A percentile compares a stretch with the other conserved stretches of the same genome.
phyloP scores from a whole-genome alignment of 148 eudicot species.

The Rhododendron molle region DNA sequence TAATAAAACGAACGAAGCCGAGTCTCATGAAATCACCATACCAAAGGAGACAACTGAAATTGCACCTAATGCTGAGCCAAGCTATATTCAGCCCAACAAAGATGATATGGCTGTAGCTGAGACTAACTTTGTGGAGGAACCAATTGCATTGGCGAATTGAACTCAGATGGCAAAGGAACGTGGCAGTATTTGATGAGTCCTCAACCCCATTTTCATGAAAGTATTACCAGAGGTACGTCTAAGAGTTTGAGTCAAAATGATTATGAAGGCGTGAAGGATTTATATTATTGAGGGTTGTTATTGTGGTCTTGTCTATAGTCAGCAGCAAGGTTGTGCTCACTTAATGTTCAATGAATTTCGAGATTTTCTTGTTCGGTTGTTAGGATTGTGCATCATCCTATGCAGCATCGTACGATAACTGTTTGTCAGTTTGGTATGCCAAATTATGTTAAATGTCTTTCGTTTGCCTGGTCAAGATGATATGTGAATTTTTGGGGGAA shows the following conservation, averaged over 20 bases:
- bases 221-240: neutral
- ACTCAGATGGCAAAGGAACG: neutral
- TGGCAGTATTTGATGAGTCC: neutral
- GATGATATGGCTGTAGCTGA: conserved; percentile 8
- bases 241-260: neutral
- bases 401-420: conserved; percentile 3
- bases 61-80: conserved; percentile 15
- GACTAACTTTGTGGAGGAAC: conserved; percentile 11
- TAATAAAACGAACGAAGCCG: conserved; percentile 1
- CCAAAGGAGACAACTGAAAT: neutral
- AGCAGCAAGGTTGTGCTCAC: conserved; percentile 12
- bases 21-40: neutral
- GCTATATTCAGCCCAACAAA: neutral
- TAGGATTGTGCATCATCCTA: conserved; percentile 1
- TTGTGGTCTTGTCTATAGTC: conserved; percentile 17
- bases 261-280: conserved; percentile 3
- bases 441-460: neutral
- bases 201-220: conserved; percentile 7
- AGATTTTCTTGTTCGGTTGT: conserved; percentile 16
- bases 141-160: conserved; percentile 22
- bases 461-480: neutral
- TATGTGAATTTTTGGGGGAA: neutral
- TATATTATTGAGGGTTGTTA: conserved; percentile 6
- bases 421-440: neutral
- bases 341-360: neutral